Percentiles rank a stretch among this genome's conserved stretches.
Conservation (phyloP, 2,329 filamentous ascomycete species). For the Blastomyces percursus region DNA sequence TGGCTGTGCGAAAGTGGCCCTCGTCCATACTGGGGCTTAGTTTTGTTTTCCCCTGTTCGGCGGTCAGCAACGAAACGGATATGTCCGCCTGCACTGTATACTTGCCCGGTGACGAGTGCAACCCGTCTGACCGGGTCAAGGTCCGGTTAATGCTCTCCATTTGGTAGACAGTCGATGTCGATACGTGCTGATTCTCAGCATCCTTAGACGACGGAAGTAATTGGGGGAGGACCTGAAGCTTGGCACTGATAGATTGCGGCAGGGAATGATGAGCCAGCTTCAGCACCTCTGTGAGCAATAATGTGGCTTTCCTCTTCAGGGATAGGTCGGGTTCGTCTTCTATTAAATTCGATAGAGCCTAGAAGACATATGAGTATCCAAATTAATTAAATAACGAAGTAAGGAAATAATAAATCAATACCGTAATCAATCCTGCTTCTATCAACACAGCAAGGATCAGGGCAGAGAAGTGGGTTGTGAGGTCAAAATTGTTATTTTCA, state of each 20-base stretch:
- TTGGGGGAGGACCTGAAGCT: conserved; percentile 78
- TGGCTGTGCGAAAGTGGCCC: conserved; percentile 49
- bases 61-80: conserved; percentile 31
- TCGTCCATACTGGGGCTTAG: conserved; percentile 54
- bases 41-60: conserved; percentile 40
- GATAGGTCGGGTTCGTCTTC: conserved; percentile 40
- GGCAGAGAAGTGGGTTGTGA: conserved; percentile 89
- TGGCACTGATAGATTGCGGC: conserved; percentile 68
- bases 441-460: conserved; percentile 77
- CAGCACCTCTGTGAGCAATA: conserved; percentile 82
- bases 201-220: conserved; percentile 66
- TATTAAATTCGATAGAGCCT: conserved; percentile 40
- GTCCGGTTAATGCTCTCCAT: conserved; percentile 96
- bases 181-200: conserved; percentile 62
- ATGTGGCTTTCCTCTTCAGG: conserved; percentile 75
- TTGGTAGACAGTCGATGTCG: conserved; percentile 88
- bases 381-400: neutral
- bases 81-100: conserved; percentile 37
- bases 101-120: conserved; percentile 29
- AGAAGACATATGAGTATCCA: conserved; percentile 15
- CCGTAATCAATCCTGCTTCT: conserved; percentile 59
- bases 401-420: conserved; percentile 14
- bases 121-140: conserved; percentile 63
- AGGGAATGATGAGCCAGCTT: conserved; percentile 80
- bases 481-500: conserved; percentile 54